These are phyloP conservation scores for Colletotrichum musae DNA, from an alignment of 2,329 filamentous ascomycete species.

Conservation along the genomic window DNA sequence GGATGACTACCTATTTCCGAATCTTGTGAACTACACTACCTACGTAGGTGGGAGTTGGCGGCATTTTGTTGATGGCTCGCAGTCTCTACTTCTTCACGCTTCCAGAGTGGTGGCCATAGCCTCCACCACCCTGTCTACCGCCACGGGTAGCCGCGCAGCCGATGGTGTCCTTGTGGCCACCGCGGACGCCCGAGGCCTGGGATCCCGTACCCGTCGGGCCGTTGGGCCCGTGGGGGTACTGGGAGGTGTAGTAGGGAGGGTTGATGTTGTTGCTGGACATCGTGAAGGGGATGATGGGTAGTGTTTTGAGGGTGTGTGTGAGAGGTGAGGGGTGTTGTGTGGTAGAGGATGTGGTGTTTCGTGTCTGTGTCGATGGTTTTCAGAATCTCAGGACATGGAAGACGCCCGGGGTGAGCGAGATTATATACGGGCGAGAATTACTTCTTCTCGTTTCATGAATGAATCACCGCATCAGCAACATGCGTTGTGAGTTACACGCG, in stretches of 20 bases:
- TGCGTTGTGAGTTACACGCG: neutral
- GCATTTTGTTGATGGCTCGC: no score
- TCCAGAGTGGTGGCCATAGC: conserved; percentile 12
- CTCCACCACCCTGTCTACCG: conserved; percentile 4
- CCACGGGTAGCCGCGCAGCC: conserved; percentile 11
- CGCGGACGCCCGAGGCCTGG: conserved; percentile 9
- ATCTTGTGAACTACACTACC: no score
- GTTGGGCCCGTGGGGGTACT: conserved; percentile 4
- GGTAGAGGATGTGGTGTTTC: neutral
- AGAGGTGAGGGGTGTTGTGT: neutral
- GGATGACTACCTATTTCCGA: no score
- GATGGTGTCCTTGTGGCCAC: conserved; percentile 14
- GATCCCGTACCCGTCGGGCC: neutral
- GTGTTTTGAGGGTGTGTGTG: neutral
- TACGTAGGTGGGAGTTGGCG: no score
- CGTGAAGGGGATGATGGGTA: neutral
- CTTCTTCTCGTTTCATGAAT: neutral
- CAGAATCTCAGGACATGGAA: no score
- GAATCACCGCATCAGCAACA: neutral
- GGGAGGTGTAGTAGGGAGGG: conserved; percentile 1
- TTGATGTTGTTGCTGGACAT: conserved; percentile 16
- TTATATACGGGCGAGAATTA: neutral
- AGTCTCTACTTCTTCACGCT: neutral
- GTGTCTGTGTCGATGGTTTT: no score
- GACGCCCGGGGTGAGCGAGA: no score